Base-by-base conservation (phyloP, 306 rosid genomes). In the Cicer chorassanicum region DNA sequence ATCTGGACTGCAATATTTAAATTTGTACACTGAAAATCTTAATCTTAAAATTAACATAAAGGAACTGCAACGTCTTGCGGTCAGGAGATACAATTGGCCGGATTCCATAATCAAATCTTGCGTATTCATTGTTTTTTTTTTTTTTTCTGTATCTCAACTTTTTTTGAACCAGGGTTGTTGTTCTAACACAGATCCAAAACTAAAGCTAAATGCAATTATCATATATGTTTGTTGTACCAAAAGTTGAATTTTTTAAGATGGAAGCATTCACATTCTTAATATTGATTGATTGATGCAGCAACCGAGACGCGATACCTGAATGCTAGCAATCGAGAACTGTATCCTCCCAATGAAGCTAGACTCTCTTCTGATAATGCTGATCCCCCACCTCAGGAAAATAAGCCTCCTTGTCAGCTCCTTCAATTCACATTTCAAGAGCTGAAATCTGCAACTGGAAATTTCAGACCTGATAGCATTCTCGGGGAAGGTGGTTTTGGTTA, bases 401-500 rank as follows among this genome's bases (percentile, higher is more conserved):
- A 85, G 85, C 50, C 85, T 72, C 82, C 84, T 70, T 77, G 86
- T 79, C 95, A 85, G 70, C 87, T 93, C 44, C 96, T 93, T 76
- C 83, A 87, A 48, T 93, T 93, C 74, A 34, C 92, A 50, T 93
- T 91, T 81, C 97, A 93, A 53, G 97, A 93, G 86, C 91, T 93
- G 0, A 93, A 89, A 78, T 82, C 98, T 16, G 97, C 98, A 4
- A 93, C 98, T 2, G 97, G 98, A 34, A 93, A 93, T 83, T 93
- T 93, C 89, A 88, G 98, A 83, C 98, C 98, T 4, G 98, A 93
- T 60, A 93, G 98, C 84, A 93, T 93, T 86, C 97, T 93, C 29
- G 98, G 98, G 51, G 98, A 93, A 78, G 98, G 98, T 61, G 98
- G 98, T 9, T 93, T 93, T 62, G 98, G 98, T 39, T 93, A 70